phyloP scores from a whole-genome alignment of 768 basidiomycete genomes.

The Tylopilus felleus region DNA sequence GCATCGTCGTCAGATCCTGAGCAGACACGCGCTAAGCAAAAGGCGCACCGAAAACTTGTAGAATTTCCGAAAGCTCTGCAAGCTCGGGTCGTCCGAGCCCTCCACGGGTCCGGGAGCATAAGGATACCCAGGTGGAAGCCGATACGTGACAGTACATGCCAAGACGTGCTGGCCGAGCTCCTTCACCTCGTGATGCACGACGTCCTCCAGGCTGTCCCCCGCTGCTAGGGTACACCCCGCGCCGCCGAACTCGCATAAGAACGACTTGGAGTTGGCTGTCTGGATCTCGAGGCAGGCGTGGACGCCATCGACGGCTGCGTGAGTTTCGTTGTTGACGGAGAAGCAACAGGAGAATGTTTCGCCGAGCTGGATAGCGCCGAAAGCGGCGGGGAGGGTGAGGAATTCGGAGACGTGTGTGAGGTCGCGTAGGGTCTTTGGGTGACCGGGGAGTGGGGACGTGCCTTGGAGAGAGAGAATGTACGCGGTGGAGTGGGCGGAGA shows the following conservation, averaged over 20 bases:
- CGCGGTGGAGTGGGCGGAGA: constrained; percentile 77
- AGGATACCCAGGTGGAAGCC: constrained; percentile 59
- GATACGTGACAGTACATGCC: constrained; percentile 81
- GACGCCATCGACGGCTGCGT: constrained; percentile 59
- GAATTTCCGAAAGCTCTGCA: constrained; percentile 81
- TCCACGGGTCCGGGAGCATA: constrained; percentile 46
- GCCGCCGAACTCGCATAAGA: constrained; percentile 63
- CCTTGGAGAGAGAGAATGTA: constrained; percentile 78
- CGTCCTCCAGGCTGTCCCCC: constrained; percentile 60
- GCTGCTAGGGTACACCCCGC: constrained; percentile 43
- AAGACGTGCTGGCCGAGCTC: constrained; percentile 90
- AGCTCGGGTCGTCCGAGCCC: constrained; percentile 48
- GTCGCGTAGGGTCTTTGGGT: constrained; percentile 83
- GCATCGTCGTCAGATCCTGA: background rate
- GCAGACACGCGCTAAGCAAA: background rate
- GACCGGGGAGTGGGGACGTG: constrained; percentile 59
- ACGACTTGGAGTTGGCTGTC: constrained; percentile 63
- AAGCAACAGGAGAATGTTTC: constrained; percentile 84
- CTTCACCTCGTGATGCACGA: constrained; percentile 87
- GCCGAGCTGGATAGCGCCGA: constrained; percentile 85
- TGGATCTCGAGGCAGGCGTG: constrained; percentile 82
- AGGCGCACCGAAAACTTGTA: constrained; percentile 84
- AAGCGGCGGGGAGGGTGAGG: constrained; percentile 76
- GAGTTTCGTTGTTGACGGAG: constrained; percentile 77
- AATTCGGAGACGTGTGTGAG: constrained; percentile 76